These are phyloP conservation scores for Clarkia xantiana DNA, from an alignment of 345 rosid species.

Conservation along the genomic window DNA sequence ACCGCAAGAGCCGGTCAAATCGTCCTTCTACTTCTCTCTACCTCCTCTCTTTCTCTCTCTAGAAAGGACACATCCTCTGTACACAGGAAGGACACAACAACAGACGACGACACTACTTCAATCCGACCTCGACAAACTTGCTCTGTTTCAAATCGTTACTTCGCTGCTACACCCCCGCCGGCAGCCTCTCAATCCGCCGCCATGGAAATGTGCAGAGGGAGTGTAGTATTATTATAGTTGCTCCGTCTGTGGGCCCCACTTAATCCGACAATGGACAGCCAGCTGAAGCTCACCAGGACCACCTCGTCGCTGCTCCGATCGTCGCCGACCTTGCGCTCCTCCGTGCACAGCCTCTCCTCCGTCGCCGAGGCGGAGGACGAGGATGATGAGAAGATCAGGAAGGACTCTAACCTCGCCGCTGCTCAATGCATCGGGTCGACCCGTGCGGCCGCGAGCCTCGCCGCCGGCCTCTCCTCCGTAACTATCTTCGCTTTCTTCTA, in stretches of 20 bases:
- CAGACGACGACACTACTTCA: background rate
- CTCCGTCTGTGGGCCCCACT: background rate
- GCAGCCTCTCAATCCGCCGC: too few species aligned
- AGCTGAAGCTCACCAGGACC: conserved; percentile 54
- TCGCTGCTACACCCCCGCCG: conserved; percentile 6
- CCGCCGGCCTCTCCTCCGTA: conserved; percentile 25
- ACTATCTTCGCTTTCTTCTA: conserved; percentile 30
- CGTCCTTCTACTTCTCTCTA: too few species aligned
- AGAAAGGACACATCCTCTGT: background rate
- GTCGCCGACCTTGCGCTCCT: conserved; percentile 67
- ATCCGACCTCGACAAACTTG: background rate
- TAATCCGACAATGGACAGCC: conserved; percentile 39
- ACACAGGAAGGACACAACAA: background rate
- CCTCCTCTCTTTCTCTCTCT: background rate
- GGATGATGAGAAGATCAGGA: background rate
- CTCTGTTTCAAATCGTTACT: background rate
- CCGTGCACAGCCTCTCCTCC: conserved; percentile 62
- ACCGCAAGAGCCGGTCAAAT: background rate
- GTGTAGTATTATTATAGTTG: background rate
- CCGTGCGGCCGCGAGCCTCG: conserved; percentile 25
- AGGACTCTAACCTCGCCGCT: conserved; percentile 18
- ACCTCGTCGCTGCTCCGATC: conserved; percentile 77
- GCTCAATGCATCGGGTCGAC: conserved; percentile 33
- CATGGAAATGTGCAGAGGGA: too few species aligned
- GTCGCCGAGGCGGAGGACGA: conserved; percentile 24